Base-by-base conservation (phyloP, 129 eudicot genomes). In the Helichrysum umbraculigerum region DNA sequence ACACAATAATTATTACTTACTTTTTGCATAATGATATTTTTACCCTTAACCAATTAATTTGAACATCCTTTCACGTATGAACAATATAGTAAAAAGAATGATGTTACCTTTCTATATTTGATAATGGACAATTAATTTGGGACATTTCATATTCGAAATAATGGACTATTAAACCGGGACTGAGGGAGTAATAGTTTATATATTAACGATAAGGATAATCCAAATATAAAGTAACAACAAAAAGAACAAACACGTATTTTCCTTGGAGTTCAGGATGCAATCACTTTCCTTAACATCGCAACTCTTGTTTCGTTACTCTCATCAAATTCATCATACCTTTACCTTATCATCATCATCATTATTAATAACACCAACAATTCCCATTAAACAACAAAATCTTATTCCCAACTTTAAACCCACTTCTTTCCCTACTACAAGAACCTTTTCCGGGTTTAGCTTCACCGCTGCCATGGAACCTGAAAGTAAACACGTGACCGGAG, bases 401-500 rank as follows among this genome's bases (percentile, higher is more conserved):
- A 17, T 44, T 44, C 52, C 3, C 5, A 3, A 39, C 14, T 41
- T 47, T 2, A 12, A 47, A 47, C 54, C 14, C 54, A 44, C 51
- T 42, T 32, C 1, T 4, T 44, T 44, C 52, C 52, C n/a, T n/a
- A n/a, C n/a, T n/a, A n/a, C n/a, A n/a, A n/a, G 51, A 44, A 44
- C 4, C 52, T 11, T 44, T 44, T 44, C 44, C 47, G 14, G 47
- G 8, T 39, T 7, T 9, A 41, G 47, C 47, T 41, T 41, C 14
- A 41, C 47, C 47, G 47, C 47, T 9, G 8, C 14, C 12, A 41
- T 47, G 54, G n/a, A 47, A 2, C 2, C 71, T 29, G 77, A 68
- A 76, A 76, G 33, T 6, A 85, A 64, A 9, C 93, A 91, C 83
- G 70, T 76, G 47, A 29, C 82, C 17, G 93, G 96, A 20, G 52